Evolutionary conservation across 129 eudicot species (phyloP), one percentile per base, ranked within the genome.

Genomic region (Erigeron canadensis): DNA sequence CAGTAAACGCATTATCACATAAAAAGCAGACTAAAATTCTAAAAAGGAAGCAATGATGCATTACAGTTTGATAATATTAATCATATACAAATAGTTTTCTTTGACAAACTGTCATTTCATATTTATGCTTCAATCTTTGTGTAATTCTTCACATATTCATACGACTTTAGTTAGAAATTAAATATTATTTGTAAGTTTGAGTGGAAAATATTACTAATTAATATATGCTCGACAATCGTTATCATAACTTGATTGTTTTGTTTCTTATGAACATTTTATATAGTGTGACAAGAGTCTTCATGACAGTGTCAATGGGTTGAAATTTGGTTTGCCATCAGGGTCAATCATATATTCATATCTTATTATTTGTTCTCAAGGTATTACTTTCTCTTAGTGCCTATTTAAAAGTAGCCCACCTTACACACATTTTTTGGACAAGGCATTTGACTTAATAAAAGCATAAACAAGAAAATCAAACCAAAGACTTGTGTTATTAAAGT

Each of bases 81-180:
- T 63, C 48, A 69, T 70, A 50, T n/a, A 77, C 65, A 63, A 70
- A 41, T 62, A 23, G 41, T 7, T 67, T 63, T 55, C 18, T 53
- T 77, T 77, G 81, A 70, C 72, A 71, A 77, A 63, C 45, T 15
- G 23, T 5, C 77, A 19, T 77, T 77, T 77, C 81, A 77, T 77
- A 77, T 63, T 51, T 42, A 43, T 34, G 53, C 77, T 70, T 60
- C 17, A 71, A 50, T 21, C 15, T 23, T 39, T 61, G 54, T 43
- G 15, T 13, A 70, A 77, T 53, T 71, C 81, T 71, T 63, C 57
- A 53, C 76, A 70, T 77, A 70, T 77, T 77, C 81, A 77, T 70
- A 77, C 72, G 59, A 71, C 77, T 63, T 77, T 77, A 11, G 50
- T 5, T 15, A 6, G 21, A 4, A 23, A 22, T 10, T 21, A 46